Base-by-base conservation (phyloP, 2,329 filamentous ascomycete species). In the Penicillium sp. region DNA sequence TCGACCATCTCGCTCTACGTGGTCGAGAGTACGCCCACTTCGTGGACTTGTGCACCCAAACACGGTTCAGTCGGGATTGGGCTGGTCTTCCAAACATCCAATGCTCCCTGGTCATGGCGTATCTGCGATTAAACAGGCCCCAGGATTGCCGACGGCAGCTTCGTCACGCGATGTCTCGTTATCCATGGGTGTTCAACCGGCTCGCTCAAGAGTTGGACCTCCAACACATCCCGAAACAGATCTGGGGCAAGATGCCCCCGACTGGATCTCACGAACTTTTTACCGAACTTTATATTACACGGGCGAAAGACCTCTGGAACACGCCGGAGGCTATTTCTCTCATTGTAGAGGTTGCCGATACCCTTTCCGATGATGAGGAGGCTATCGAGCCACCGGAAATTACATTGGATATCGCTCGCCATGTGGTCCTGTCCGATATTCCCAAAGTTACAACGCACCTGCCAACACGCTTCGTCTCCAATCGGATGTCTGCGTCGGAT, bases 251-350 rank as follows among this genome's bases (percentile, higher is more conserved):
- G 61, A 83, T 86, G 68, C 86, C 90, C 5, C 83, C 88, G 0
- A 84, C 86, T 34, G 81, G 84, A 12, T 82, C 87, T 48, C 85
- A 92, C 65, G 82, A 85, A 57, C 84, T 96, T 39, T 85, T 91
- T 69, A 86, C 87, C 4, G 86, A 90, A 69, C 82, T 96, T 2
- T 96, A 96, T 71, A 83, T 91, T 31, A 82, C 86, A 58, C 86
- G 90, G 47, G 84, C 90, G 4, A 94, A 92, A 70, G 90, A 94
- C 67, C 79, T 96, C 3, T 97, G 93, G 93, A 92, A 92, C 71
- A 92, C 88, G 4, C 83, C 90, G 0, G 88, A 91, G 68, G 86
- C 86, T 14, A 87, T 84, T 3, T 78, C 81, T 4, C 77, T 96
- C 7, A 83, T 97, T 1, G 83, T 88, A 34, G 87, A 91, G 68